A percentile compares a stretch with the other conserved stretches of the same genome.
phyloP scores from a whole-genome alignment of 306 rosid genomes.

The Gastrolobium villosum region DNA sequence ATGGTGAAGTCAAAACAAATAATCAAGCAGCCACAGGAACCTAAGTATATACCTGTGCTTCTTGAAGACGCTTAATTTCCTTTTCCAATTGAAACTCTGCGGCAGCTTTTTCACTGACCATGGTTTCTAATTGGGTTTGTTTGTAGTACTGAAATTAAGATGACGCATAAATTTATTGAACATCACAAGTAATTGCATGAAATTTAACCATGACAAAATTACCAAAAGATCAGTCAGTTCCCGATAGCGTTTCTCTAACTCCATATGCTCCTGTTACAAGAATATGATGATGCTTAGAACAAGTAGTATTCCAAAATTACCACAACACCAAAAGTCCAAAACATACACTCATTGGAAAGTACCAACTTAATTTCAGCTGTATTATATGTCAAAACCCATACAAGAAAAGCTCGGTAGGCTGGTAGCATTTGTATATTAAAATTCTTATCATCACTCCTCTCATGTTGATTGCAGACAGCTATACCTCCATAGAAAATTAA shows the following conservation, averaged over 20 bases:
- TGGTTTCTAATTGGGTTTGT: slow-evolving; percentile 97
- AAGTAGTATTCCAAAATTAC: slow-evolving; percentile 38
- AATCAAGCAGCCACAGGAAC: slow-evolving; percentile 45
- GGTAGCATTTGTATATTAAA: slow-evolving; percentile 10
- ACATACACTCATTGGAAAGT: not conserved
- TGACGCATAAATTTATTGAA: slow-evolving; percentile 39
- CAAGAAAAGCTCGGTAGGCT: slow-evolving; percentile 16
- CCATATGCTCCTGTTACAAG: slow-evolving; percentile 89
- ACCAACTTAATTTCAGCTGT: slow-evolving; percentile 10
- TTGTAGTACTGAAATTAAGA: slow-evolving; percentile 82
- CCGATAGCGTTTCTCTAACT: slow-evolving; percentile 97
- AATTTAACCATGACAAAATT: slow-evolving; percentile 46
- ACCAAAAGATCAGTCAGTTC: slow-evolving; percentile 98
- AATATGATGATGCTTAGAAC: slow-evolving; percentile 40
- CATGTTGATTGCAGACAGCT: not conserved
- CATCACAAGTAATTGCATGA: slow-evolving; percentile 36
- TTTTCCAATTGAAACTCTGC: slow-evolving; percentile 94
- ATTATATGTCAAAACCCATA: slow-evolving; percentile 18
- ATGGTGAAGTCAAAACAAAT: slow-evolving; percentile 8
- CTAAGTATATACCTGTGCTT: slow-evolving; percentile 75
- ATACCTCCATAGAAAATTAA: slow-evolving; percentile 22
- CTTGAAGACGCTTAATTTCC: slow-evolving; percentile 90
- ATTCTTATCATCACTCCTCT: slow-evolving; percentile 21
- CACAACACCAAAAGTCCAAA: slow-evolving; percentile 27
- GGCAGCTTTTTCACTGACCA: slow-evolving; percentile 97